These are phyloP conservation scores for Graphiopsis chlorocephala DNA, from an alignment of 2,329 filamentous ascomycete genomes.

Conservation along the genomic window DNA sequence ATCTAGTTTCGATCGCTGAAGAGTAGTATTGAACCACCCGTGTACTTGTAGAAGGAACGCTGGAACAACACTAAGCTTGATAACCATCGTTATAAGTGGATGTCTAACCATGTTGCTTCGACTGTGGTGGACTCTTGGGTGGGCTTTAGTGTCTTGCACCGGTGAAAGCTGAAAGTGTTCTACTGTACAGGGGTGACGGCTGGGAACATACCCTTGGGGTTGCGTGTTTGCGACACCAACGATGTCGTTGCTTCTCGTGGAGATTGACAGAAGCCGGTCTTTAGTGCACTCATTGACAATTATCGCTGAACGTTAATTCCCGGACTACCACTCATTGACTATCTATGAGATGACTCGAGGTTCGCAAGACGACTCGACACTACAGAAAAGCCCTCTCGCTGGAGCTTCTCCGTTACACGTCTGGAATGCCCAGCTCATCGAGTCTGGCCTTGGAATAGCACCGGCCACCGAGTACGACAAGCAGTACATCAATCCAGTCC, in stretches of 20 bases:
- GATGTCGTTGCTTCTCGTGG: neutral
- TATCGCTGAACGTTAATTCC: neutral
- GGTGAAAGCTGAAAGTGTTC: too few species aligned
- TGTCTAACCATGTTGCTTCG: too few species aligned
- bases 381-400: neutral
- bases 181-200: neutral
- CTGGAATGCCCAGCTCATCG: neutral
- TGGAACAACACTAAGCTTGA: too few species aligned
- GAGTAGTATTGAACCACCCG: too few species aligned
- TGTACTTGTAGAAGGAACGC: too few species aligned
- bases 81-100: too few species aligned
- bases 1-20: too few species aligned
- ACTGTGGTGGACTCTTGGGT: too few species aligned
- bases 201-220: neutral
- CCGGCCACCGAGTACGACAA: neutral
- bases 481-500: neutral
- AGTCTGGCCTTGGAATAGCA: neutral
- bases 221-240: neutral
- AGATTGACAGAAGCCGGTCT: neutral
- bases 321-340: neutral
- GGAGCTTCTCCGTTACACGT: neutral
- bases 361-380: neutral
- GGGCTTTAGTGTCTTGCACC: neutral
- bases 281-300: neutral
- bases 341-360: neutral